phyloP scores from a whole-genome alignment of 805 yeast species.

The Komagataella mondaviorum region DNA sequence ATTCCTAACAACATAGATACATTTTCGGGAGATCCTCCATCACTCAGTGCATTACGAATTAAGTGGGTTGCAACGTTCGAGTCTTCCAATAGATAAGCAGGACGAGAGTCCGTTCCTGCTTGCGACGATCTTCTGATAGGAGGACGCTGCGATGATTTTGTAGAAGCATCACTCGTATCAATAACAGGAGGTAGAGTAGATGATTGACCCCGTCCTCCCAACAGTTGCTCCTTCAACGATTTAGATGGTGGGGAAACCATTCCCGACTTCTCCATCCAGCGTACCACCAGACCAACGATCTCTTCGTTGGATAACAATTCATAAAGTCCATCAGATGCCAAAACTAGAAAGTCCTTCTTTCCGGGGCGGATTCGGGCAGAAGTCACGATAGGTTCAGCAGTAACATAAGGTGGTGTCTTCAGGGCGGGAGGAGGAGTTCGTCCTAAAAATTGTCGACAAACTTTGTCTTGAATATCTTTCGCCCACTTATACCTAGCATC shows the following conservation, averaged over 20 bases:
- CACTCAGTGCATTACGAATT: slow-evolving; percentile 80
- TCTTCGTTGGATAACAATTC: slow-evolving; percentile 89
- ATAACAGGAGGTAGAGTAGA: slow-evolving; percentile 47
- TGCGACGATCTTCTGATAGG: slow-evolving; percentile 45
- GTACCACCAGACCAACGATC: slow-evolving; percentile 81
- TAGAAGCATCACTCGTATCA: slow-evolving; percentile 45
- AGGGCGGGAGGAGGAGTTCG: slow-evolving; percentile 60
- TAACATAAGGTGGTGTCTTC: slow-evolving; percentile 90
- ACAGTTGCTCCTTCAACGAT: slow-evolving; percentile 19
- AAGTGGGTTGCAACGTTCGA: slow-evolving; percentile 85
- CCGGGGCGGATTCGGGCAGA: slow-evolving; percentile 61
- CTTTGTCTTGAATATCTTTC: slow-evolving; percentile 52
- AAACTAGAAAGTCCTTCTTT: slow-evolving; percentile 72
- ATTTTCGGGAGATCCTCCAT: slow-evolving; percentile 80
- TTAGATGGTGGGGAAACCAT: slow-evolving; percentile 34
- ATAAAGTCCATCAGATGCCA: slow-evolving; percentile 91
- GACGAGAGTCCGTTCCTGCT: slow-evolving; percentile 11
- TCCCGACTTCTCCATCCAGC: slow-evolving; percentile 77
- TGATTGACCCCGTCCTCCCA: slow-evolving; percentile 10
- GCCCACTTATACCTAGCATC: slow-evolving; percentile 91
- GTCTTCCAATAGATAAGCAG: slow-evolving; percentile 58
- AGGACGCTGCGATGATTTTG: slow-evolving; percentile 49
- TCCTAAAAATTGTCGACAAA: slow-evolving; percentile 72
- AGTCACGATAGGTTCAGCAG: slow-evolving; percentile 89
- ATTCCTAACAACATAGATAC: slow-evolving; percentile 81